Conservation (phyloP, 306 rosid species). For the Prunus armeniaca region DNA sequence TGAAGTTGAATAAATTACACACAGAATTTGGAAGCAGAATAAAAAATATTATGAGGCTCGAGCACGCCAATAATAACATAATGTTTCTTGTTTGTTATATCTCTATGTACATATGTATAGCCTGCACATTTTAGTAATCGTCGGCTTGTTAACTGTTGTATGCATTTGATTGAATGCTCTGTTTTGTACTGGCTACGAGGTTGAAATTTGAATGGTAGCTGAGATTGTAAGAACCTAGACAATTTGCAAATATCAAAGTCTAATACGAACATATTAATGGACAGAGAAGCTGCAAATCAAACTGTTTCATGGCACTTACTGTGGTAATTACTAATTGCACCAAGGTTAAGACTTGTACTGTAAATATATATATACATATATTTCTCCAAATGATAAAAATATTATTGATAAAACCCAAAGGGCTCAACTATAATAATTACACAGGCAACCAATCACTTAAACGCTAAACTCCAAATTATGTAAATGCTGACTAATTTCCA, state of each 20-base stretch:
- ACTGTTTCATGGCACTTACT: neutral
- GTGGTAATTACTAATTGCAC: no score
- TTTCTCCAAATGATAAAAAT: no score
- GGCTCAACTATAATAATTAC: no score
- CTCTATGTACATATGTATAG: neutral
- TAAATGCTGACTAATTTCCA: neutral
- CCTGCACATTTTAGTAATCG: neutral
- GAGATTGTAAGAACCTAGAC: neutral
- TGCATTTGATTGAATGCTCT: neutral
- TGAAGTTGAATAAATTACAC: constrained; percentile 36
- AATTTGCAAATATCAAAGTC: no score
- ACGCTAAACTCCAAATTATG: neutral
- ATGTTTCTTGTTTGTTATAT: constrained; percentile 4
- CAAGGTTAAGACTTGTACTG: no score
- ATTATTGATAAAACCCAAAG: no score
- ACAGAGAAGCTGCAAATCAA: neutral
- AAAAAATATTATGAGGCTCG: neutral
- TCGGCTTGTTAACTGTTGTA: no score
- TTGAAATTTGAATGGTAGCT: neutral
- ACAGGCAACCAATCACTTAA: no score
- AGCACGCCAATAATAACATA: neutral
- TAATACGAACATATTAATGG: neutral
- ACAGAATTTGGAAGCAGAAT: constrained; percentile 26
- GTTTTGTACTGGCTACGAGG: neutral
- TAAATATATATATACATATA: no score